These are phyloP conservation scores for Rutstroemia sp. DNA, from an alignment of 2,329 filamentous ascomycete genomes.

Conservation along the genomic window DNA sequence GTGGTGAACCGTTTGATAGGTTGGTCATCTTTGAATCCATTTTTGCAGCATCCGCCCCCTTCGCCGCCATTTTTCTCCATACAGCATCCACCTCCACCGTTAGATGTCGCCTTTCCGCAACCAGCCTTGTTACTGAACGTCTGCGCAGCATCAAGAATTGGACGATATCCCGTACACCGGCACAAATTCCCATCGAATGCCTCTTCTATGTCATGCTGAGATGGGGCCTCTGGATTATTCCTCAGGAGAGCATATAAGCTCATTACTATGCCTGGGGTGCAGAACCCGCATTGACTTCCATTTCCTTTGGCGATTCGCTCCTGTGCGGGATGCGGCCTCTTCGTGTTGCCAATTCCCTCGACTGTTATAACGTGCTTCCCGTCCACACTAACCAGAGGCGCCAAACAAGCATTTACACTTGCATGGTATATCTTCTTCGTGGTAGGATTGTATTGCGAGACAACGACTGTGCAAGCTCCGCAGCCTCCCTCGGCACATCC, in stretches of 20 bases:
- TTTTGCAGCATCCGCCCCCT: slow-evolving; percentile 63
- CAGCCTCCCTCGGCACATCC: slow-evolving; percentile 96
- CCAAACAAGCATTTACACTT: slow-evolving; percentile 91
- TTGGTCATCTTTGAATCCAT: slow-evolving; percentile 38
- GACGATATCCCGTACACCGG: slow-evolving; percentile 86
- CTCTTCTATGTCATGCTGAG: slow-evolving; percentile 81
- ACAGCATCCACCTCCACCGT: slow-evolving; percentile 56
- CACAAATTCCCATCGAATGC: slow-evolving; percentile 96
- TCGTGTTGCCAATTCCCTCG: slow-evolving; percentile 86
- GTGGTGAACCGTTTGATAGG: slow-evolving; percentile 66
- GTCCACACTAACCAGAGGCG: slow-evolving; percentile 85
- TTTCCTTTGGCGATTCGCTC: slow-evolving; percentile 87
- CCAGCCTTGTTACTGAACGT: slow-evolving; percentile 57
- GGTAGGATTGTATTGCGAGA: slow-evolving; percentile 80
- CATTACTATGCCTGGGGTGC: slow-evolving; percentile 97
- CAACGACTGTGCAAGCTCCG: slow-evolving; percentile 90
- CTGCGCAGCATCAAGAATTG: slow-evolving; percentile 89
- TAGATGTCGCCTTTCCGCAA: slow-evolving; percentile 43
- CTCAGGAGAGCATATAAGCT: slow-evolving; percentile 88
- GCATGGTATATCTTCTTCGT: slow-evolving; percentile 93
- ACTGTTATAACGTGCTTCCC: slow-evolving; percentile 98
- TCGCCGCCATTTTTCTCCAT: slow-evolving; percentile 53
- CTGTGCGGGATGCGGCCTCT: slow-evolving; percentile 81
- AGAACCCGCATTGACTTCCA: slow-evolving; percentile 89
- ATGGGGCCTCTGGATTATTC: slow-evolving; percentile 74